Evolutionary conservation across 768 basidiomycete species (phyloP).

Genomic region (Agaricus subrufescens): DNA sequence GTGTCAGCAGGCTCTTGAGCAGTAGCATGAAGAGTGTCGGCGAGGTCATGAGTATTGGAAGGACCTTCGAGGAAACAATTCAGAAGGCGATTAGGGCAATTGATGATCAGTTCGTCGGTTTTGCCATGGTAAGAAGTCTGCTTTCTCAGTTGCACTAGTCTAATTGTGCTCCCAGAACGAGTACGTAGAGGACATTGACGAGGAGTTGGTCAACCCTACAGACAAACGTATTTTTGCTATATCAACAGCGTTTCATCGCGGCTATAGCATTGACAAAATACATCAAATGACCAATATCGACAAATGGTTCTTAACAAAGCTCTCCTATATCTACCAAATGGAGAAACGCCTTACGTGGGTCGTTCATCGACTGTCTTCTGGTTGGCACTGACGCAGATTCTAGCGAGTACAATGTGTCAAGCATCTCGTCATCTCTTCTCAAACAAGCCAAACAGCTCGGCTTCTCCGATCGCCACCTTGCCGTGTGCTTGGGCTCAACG

Average conservation of each 20-base stretch:
- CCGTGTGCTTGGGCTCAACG: slow-evolving; percentile 77
- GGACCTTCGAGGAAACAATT: slow-evolving; percentile 97
- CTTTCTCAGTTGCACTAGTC: background rate
- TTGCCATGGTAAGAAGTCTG: slow-evolving; percentile 59
- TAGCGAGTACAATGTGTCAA: slow-evolving; percentile 62
- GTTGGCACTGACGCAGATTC: background rate
- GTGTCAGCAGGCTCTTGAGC: slow-evolving; percentile 86
- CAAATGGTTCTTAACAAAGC: slow-evolving; percentile 94
- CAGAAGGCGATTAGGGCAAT: slow-evolving; percentile 98
- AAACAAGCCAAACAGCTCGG: slow-evolving; percentile 89
- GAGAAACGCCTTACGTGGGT: slow-evolving; percentile 74
- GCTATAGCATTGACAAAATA: slow-evolving; percentile 93
- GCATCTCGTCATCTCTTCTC: slow-evolving; percentile 57
- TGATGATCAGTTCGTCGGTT: slow-evolving; percentile 92
- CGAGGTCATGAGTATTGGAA: slow-evolving; percentile 98
- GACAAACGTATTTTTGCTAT: slow-evolving; percentile 98
- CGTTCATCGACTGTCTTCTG: background rate
- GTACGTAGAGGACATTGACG: slow-evolving; percentile 85
- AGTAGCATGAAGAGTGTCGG: slow-evolving; percentile 99
- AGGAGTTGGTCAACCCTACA: slow-evolving; percentile 90
- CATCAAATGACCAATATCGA: slow-evolving; percentile 99
- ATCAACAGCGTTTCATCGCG: slow-evolving; percentile 87
- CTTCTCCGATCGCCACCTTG: slow-evolving; percentile 92
- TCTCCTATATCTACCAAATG: slow-evolving; percentile 79
- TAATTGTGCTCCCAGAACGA: slow-evolving; percentile 54